phyloP scores from a whole-genome alignment of 2,329 filamentous ascomycete species.

The Pseudogymnoascus pannorum region DNA sequence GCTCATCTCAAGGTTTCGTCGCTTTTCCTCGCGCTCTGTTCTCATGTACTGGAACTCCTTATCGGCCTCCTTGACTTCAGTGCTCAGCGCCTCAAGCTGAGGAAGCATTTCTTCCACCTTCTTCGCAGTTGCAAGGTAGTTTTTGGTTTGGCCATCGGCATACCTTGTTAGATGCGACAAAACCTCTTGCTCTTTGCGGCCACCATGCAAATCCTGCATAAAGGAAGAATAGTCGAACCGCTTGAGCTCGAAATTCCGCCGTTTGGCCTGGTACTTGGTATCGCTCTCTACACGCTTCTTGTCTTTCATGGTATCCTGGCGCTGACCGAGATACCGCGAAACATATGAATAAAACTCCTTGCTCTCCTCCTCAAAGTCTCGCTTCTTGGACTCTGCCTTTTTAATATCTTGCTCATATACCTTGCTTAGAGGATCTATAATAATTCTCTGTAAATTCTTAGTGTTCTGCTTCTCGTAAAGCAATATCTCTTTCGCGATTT shows the following conservation, averaged over 20 bases:
- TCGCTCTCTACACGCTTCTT: constrained; percentile 96
- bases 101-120: constrained; percentile 82
- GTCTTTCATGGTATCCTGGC: constrained; percentile 91
- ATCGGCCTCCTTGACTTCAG: constrained; percentile 86
- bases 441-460: constrained; percentile 76
- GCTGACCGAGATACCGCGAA: constrained; percentile 88
- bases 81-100: constrained; percentile 79
- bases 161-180: constrained; percentile 90
- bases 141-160: constrained; percentile 80
- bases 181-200: constrained; percentile 96
- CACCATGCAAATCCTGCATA: constrained; percentile 97
- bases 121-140: constrained; percentile 74
- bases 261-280: constrained; percentile 90
- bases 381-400: constrained; percentile 91
- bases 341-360: constrained; percentile 98
- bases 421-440: constrained; percentile 89
- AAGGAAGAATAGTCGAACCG: constrained; percentile 98
- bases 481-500: constrained; percentile 86
- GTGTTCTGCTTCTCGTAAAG: constrained; percentile 81
- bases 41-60: constrained; percentile 95
- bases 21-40: constrained; percentile 92
- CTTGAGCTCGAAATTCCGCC: constrained; percentile 91
- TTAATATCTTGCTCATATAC: constrained; percentile 96
- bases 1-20: constrained; percentile 81
- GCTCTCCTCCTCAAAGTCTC: constrained; percentile 97